phyloP scores from a whole-genome alignment of 768 basidiomycete genomes.

The Hypholoma sublateritium region DNA sequence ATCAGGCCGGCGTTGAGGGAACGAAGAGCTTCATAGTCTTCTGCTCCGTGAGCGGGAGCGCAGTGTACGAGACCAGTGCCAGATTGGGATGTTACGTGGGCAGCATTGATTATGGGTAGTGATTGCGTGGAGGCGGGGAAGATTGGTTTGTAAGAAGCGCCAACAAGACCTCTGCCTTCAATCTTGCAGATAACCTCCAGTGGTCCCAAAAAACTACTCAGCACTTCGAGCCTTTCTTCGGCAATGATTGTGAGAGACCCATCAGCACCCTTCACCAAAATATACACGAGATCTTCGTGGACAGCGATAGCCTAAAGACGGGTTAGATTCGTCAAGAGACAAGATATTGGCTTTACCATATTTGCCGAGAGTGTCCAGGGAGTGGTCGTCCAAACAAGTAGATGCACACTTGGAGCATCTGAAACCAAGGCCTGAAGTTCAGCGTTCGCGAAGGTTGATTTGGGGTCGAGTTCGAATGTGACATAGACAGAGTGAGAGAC shows the following conservation, averaged over 20 bases:
- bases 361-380: slow-evolving; percentile 97
- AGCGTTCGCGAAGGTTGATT: slow-evolving; percentile 16
- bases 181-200: slow-evolving; percentile 36
- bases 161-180: slow-evolving; percentile 57
- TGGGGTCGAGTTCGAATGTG: slow-evolving; percentile 59
- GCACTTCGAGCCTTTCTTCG: slow-evolving; percentile 45
- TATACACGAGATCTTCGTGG: slow-evolving; percentile 70
- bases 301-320: slow-evolving; percentile 80
- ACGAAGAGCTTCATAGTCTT: slow-evolving; percentile 86
- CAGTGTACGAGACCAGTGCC: slow-evolving; percentile 96
- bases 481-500: slow-evolving; percentile 88
- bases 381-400: slow-evolving; percentile 96
- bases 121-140: slow-evolving; percentile 43
- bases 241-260: slow-evolving; percentile 45
- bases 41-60: slow-evolving; percentile 91
- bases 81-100: slow-evolving; percentile 82
- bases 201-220: slow-evolving; percentile 35
- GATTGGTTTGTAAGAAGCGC: slow-evolving; percentile 56
- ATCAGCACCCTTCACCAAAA: slow-evolving; percentile 37
- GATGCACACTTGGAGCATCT: slow-evolving; percentile 34
- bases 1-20: slow-evolving; percentile 47
- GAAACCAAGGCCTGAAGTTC: slow-evolving; percentile 32
- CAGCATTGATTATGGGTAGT: slow-evolving; percentile 59
- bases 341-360: slow-evolving; percentile 56
- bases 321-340: background rate